phyloP scores from a whole-genome alignment of 1,139 yeast genomes.

The Candida neerlandica region DNA sequence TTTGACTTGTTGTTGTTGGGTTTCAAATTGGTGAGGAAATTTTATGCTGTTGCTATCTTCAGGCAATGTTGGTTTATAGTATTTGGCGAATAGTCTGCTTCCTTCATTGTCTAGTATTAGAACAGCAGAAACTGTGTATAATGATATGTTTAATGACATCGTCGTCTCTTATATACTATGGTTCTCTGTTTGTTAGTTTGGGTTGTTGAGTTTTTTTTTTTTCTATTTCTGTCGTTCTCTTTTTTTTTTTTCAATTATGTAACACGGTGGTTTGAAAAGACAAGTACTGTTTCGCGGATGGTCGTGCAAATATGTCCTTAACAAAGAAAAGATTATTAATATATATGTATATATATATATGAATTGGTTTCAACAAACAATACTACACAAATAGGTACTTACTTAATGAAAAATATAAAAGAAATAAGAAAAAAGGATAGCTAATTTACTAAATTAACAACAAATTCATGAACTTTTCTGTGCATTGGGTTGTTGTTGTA shows the following conservation, averaged over 20 bases:
- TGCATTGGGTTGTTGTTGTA: conserved; percentile 38
- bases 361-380: neutral
- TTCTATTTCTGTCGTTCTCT: neutral
- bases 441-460: conserved; percentile 20
- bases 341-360: too few relatives aligned
- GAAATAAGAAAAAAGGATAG: neutral
- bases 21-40: conserved; percentile 30
- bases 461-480: conserved; percentile 36
- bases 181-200: conserved; percentile 8
- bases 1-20: conserved; percentile 64
- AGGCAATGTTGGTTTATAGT: conserved; percentile 54
- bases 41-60: conserved; percentile 14
- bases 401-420: neutral
- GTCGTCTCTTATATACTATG: too few relatives aligned
- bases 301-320: too few relatives aligned
- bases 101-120: conserved; percentile 84
- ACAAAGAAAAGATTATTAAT: too few relatives aligned
- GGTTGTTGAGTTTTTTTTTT: neutral
- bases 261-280: conserved; percentile 2
- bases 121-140: conserved; percentile 78
- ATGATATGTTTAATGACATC: conserved; percentile 63
- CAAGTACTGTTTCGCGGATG: neutral
- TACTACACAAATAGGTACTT: neutral
- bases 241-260: neutral
- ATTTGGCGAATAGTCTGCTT: conserved; percentile 78